Percentiles rank a stretch among this genome's conserved stretches.
These are phyloP conservation scores for Cladosporium sp. DNA, from an alignment of 2,329 filamentous ascomycete species.

Conservation along the genomic window DNA sequence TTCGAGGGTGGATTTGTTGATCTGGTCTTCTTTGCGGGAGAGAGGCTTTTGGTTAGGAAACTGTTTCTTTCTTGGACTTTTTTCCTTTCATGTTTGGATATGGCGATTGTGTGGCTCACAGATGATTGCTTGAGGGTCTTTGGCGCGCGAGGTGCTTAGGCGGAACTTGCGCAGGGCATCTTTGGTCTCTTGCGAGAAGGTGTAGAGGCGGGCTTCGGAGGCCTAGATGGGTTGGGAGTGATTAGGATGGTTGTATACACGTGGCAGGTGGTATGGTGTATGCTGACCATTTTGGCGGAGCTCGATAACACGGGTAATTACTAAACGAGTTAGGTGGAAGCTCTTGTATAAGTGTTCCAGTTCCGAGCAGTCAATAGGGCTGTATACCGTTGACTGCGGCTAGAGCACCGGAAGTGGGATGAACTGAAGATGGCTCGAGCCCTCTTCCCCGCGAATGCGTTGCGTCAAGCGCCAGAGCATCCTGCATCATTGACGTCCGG, in stretches of 20 bases:
- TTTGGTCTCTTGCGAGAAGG: slow-evolving; percentile 86
- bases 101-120: slow-evolving; percentile 59
- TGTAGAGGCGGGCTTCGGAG: slow-evolving; percentile 86
- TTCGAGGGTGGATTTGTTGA: slow-evolving; percentile 85
- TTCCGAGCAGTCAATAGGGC: too few relatives aligned
- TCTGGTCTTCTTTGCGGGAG: slow-evolving; percentile 59
- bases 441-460: neutral
- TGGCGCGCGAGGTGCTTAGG: slow-evolving; percentile 80
- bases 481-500: slow-evolving; percentile 1
- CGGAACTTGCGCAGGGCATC: slow-evolving; percentile 92
- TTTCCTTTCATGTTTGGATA: neutral
- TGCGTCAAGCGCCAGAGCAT: neutral
- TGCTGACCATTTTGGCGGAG: slow-evolving; percentile 1
- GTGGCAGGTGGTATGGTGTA: neutral
- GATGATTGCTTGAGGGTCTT: slow-evolving; percentile 83
- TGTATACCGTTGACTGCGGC: neutral
- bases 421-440: neutral
- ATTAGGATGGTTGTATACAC: neutral
- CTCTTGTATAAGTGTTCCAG: neutral
- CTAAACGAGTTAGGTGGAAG: neutral
- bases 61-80: neutral
- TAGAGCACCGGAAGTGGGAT: neutral
- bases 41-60: neutral
- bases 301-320: neutral
- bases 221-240: slow-evolving; percentile 37